Conservation (phyloP, 805 yeast genomes). For the Candida michaelii region DNA sequence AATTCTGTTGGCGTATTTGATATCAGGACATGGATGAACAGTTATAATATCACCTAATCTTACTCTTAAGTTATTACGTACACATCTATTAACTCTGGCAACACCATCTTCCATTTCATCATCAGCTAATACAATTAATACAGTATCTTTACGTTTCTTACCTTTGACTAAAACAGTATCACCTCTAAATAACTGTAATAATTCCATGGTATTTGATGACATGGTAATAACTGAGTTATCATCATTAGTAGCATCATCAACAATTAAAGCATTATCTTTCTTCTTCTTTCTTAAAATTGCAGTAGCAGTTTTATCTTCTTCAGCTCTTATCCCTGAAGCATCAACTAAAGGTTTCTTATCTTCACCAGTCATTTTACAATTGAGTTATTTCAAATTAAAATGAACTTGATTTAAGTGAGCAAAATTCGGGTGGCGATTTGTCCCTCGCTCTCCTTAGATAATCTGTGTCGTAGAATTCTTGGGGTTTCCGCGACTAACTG, state of each 20-base stretch:
- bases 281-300: conserved; percentile 96
- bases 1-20: conserved; percentile 93
- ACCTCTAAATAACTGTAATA: conserved; percentile 92
- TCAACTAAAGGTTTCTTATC: conserved; percentile 41
- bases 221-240: conserved; percentile 96
- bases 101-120: conserved; percentile 96
- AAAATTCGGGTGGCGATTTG: conserved; percentile 4
- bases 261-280: conserved; percentile 93
- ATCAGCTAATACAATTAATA: conserved; percentile 90
- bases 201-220: conserved; percentile 93
- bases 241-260: conserved; percentile 96
- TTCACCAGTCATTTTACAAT: conserved; percentile 20
- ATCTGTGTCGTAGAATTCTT: conserved; percentile 4
- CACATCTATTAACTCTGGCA: conserved; percentile 91
- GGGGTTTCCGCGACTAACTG: conserved; percentile 6
- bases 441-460: neutral
- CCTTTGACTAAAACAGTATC: conserved; percentile 97
- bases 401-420: conserved; percentile 1
- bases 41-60: conserved; percentile 91
- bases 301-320: conserved; percentile 82
- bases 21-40: conserved; percentile 95
- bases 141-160: conserved; percentile 97
- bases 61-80: conserved; percentile 90
- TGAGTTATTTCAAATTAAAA: neutral
- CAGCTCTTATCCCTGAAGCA: conserved; percentile 64